Percentiles rank a stretch among this genome's conserved stretches.
Conservation (phyloP, 106 monocot genomes). For the Dendrobium nobile region DNA sequence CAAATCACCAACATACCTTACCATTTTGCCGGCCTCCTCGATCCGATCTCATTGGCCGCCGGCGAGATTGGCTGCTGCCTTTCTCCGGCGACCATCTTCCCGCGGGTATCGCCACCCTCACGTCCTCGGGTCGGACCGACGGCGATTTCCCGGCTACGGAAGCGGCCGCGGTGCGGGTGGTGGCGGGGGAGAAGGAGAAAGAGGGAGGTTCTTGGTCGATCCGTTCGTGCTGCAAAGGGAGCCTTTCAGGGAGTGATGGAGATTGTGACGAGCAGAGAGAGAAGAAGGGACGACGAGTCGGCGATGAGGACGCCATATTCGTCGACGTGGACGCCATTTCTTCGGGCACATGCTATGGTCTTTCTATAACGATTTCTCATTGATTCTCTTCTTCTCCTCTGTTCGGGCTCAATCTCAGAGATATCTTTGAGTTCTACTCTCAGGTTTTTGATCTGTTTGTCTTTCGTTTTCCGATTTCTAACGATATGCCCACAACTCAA, state of each 20-base stretch:
- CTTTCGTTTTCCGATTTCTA: too few relatives aligned
- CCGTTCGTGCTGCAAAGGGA: constrained; percentile 47
- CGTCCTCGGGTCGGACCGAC: not conserved
- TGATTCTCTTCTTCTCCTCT: constrained; percentile 26
- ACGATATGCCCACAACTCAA: too few relatives aligned
- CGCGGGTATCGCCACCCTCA: constrained; percentile 47
- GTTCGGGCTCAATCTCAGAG: constrained; percentile 48
- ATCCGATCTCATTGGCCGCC: not conserved
- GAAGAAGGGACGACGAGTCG: not conserved
- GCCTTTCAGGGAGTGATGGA: constrained; percentile 56
- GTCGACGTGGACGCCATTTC: constrained; percentile 57
- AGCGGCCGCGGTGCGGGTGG: constrained; percentile 37
- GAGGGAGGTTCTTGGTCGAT: constrained; percentile 59
- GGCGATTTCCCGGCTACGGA: not conserved
- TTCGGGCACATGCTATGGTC: constrained; percentile 91
- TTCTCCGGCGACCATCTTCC: constrained; percentile 37
- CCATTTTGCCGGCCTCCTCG: not conserved
- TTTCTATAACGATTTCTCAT: constrained; percentile 27
- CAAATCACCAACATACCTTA: too few relatives aligned
- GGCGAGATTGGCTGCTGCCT: constrained; percentile 36
- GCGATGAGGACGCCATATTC: constrained; percentile 30
- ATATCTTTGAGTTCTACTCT: constrained; percentile 81
- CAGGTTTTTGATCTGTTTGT: constrained; percentile 8
- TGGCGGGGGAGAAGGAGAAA: constrained; percentile 70
- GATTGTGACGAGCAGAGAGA: constrained; percentile 25